Conservation (phyloP, 768 basidiomycete species). For the Podaxis carcinomalis region DNA sequence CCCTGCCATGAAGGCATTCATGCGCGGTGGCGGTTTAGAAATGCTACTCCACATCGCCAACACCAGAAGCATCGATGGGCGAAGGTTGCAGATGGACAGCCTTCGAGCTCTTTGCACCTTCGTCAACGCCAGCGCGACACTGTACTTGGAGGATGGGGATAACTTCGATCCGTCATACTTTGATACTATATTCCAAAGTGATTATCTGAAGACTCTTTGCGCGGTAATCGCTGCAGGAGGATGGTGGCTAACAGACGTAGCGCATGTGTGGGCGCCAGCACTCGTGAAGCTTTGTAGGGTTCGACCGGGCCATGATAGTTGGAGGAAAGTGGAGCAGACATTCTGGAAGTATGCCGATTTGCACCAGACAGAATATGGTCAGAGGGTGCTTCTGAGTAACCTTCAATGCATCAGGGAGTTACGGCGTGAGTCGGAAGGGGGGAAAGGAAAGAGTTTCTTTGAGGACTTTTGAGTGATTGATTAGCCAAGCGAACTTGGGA, state of each 20-base stretch:
- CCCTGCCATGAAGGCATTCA: constrained; percentile 25
- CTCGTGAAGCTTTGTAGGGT: constrained; percentile 29
- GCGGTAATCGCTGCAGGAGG: constrained; percentile 23
- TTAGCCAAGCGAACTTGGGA: background rate
- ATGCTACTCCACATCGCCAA: constrained; percentile 30
- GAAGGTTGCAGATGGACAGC: constrained; percentile 35
- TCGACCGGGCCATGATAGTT: constrained; percentile 26
- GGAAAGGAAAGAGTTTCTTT: background rate
- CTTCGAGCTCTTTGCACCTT: constrained; percentile 33
- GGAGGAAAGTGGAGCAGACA: constrained; percentile 27
- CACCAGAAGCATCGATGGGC: constrained; percentile 29
- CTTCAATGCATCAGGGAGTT: constrained; percentile 1
- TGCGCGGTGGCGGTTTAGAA: constrained; percentile 28
- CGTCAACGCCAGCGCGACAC: constrained; percentile 23
- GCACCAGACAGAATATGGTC: constrained; percentile 19
- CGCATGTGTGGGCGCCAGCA: constrained; percentile 31
- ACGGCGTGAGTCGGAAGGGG: background rate
- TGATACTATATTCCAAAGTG: constrained; percentile 30
- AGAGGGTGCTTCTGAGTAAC: background rate
- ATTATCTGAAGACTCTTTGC: constrained; percentile 33
- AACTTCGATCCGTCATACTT: constrained; percentile 17
- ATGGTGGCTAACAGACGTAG: constrained; percentile 37
- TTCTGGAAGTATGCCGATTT: constrained; percentile 22
- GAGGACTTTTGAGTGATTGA: background rate
- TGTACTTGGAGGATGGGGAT: constrained; percentile 11